Base-by-base conservation (phyloP, 2,329 filamentous ascomycete genomes). In the Ceratocystis eucalypticola region DNA sequence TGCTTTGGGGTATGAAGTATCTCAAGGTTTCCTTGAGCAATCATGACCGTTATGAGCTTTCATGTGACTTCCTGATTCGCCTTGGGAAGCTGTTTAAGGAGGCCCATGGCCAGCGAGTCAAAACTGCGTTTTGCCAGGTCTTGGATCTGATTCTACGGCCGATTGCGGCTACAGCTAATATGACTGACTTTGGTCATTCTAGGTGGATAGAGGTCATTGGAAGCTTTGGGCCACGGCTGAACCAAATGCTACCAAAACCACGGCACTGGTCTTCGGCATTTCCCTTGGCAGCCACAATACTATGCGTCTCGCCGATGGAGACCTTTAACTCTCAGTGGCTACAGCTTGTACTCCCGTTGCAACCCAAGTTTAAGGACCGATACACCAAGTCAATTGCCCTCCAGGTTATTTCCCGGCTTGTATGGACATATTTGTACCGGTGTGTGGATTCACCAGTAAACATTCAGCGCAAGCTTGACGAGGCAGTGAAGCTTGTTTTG, bases 361-460 rank as follows among this genome's bases (percentile, higher is more conserved):
- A 93, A 68, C 80, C 88, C 28, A 90, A 88, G 72, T 80, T 96
- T 55, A 96, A 95, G 73, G 94, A 99, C 74, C 85, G 91, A 33
- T 80, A 82, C 44, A 87, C 89, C 3, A 84, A 90, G 70, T 87
- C 88, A 3, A 82, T 91, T 45, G 92, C 91, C 66, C 81, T 99
- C 28, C 90, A 96, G 73, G 91, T 93, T 15, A 87, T 96, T 62
- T 96, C 92, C 48, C 87, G 93, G 65, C 78, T 99, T 30, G 81
- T 96, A 3, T 99, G 94, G 94, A 93, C 91, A 0, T 97, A 96
- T 74, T 80, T 99, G 2, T 96, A 95, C 74, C 87, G 93, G 63
- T 86, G 86, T 61, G 85, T 84, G 4, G 94, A 99, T 69, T 82
- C 84, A 8, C 78, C 83, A 1, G 83, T 85, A 65, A 80, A 80